A percentile compares a stretch with the other conserved stretches of the same genome.
These are phyloP conservation scores for Phoma herbarum DNA, from an alignment of 2,329 filamentous ascomycete species.

Conservation along the genomic window DNA sequence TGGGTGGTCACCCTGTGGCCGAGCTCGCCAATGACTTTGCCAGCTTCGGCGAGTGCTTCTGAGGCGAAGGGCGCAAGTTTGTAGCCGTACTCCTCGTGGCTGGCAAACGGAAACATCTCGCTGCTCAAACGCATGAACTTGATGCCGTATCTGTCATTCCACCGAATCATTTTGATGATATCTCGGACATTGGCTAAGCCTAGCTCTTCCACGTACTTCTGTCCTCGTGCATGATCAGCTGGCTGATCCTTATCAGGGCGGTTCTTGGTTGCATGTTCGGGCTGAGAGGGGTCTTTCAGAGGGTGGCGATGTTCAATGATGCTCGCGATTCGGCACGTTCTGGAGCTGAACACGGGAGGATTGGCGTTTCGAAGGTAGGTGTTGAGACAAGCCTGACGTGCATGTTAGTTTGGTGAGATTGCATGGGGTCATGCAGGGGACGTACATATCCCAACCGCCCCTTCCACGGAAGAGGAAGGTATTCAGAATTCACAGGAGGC, in stretches of 20 bases:
- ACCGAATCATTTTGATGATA: constrained; percentile 83
- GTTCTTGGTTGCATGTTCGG: constrained; percentile 85
- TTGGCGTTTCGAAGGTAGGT: constrained; percentile 86
- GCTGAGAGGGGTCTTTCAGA: constrained; percentile 75
- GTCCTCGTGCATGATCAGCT: constrained; percentile 71
- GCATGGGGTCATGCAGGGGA: constrained; percentile 28
- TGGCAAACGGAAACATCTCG: constrained; percentile 97
- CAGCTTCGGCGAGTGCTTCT: constrained; percentile 77
- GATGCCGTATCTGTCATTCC: constrained; percentile 93
- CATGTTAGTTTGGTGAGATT: constrained; percentile 28
- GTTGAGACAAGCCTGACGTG: constrained; percentile 79
- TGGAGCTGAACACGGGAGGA: constrained; percentile 86
- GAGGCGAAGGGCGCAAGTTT: constrained; percentile 83
- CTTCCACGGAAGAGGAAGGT: constrained; percentile 88
- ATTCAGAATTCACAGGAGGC: constrained; percentile 82
- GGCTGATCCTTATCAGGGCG: constrained; percentile 78
- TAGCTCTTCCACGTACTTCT: constrained; percentile 76
- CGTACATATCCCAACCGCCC: constrained; percentile 87
- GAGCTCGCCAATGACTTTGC: constrained; percentile 76
- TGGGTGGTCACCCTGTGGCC: constrained; percentile 90
- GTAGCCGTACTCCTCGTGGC: constrained; percentile 87
- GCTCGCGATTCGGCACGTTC: constrained; percentile 89
- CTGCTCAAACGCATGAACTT: constrained; percentile 91
- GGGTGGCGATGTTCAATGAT: constrained; percentile 91
- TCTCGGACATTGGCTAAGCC: constrained; percentile 85